Evolutionary conservation across 1,284 basidiomycete genomes (phyloP), one percentile per base, ranked within the genome.

Genomic region (Malassezia equina): DNA sequence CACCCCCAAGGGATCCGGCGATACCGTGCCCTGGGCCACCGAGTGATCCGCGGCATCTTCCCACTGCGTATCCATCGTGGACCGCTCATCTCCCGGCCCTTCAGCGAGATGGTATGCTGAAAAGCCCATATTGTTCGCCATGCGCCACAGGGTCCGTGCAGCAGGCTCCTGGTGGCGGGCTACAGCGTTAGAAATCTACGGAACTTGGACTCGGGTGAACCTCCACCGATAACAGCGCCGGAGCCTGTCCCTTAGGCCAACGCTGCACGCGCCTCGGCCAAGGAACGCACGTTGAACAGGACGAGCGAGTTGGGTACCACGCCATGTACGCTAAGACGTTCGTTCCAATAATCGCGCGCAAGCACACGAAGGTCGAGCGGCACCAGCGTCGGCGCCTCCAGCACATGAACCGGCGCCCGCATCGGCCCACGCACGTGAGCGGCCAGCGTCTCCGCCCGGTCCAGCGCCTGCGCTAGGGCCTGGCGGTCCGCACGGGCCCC

Each of bases 361-460:
- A 62, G 52, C 4, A 61, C 49, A 12, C 50, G 50, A 2, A 71
- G 32, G 34, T 71, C 69, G 27, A 47, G 17, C 13, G 69, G 69
- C 7, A 63, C 32, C 46, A 58, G 52, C 2, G 57, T 63, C 1
- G 69, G 69, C 8, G 63, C 57, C 11, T 65, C 55, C 21, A 71
- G 42, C n/a, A 67, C 62, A 47, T 69, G 67, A n/a, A 64, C 59
- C 4, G 64, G 61, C 7, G 63, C 55, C 19, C 58, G 55, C 39
- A 54, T 47, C 24, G 41, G 13, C 12, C 12, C 32, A 28, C 17
- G 45, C 31, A 25, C 31, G 15, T 19, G 40, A 4, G 54, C 55
- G 7, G 29, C 31, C 8, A 71, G 48, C 19, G 34, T 21, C 27
- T 64, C 61, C 3, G 67, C 69, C 4, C 52, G 47, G 15, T 56